These are phyloP conservation scores for Calonectria hongkongensis DNA, from an alignment of 2,329 filamentous ascomycete species.

Conservation along the genomic window DNA sequence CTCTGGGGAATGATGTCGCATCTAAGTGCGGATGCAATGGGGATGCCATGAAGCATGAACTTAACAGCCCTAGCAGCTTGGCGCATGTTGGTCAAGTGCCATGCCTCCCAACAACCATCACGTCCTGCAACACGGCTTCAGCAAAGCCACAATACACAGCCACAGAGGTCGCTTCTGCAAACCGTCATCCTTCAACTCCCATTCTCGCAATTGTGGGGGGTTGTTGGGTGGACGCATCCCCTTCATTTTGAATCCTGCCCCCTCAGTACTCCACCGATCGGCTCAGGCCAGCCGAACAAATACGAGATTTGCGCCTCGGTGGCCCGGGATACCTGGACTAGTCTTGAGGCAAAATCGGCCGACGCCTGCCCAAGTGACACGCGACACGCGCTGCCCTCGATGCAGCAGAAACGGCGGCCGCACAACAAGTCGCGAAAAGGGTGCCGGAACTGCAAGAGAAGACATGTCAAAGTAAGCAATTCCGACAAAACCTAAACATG, in stretches of 20 bases:
- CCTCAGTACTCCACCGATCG: neutral
- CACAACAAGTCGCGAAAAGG: slow-evolving; percentile 53
- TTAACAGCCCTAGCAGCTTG: slow-evolving; percentile 3
- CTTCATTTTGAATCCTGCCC: neutral
- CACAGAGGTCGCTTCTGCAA: neutral
- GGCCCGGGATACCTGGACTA: neutral
- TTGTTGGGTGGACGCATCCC: neutral
- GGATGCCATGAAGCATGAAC: slow-evolving; percentile 3
- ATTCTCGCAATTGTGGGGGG: neutral
- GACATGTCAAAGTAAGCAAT: slow-evolving; percentile 50
- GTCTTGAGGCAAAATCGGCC: slow-evolving; percentile 7
- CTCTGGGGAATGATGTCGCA: neutral
- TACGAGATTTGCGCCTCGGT: neutral
- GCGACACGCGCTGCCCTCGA: neutral
- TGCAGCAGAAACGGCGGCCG: slow-evolving; percentile 49
- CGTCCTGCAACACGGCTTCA: neutral
- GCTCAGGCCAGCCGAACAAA: neutral
- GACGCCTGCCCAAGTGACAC: neutral
- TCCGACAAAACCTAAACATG: neutral
- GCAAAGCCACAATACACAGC: slow-evolving; percentile 17
- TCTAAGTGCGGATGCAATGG: neutral
- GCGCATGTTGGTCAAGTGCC: neutral
- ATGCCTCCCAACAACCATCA: neutral
- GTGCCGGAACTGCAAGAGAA: slow-evolving; percentile 53
- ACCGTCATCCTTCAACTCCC: too few relatives aligned